Evolutionary conservation across 192 early-diverging fungal species (phyloP), one percentile per base, ranked within the genome.

Genomic region (Cetraspora pellucida): DNA sequence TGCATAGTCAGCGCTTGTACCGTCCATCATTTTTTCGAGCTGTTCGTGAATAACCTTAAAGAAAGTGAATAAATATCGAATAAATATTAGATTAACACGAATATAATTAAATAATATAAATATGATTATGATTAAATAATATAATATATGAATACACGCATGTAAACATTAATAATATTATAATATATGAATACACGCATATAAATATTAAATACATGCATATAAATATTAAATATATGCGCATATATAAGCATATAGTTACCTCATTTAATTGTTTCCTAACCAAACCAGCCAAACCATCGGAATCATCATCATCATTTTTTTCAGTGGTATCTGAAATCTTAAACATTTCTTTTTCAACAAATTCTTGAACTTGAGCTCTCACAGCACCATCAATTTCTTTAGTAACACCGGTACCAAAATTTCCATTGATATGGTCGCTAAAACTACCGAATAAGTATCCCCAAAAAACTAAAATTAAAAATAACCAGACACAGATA

Each of bases 211-310:
- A 19, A 54, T 37, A 37, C 37, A 7, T 7, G 37, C 37, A 37
- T 37, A 37, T 37, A 37, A 7, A 37, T 37, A 37, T 37, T n/a
- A n/a, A n/a, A 37, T 37, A 37, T 37, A 37, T 37, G n/a, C n/a
- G n/a, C n/a, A 37, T 37, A 37, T 37, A 37, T 16, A 54, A 0
- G 5, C 16, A 54, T 16, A 14, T 54, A 54, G 5, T 54, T 49
- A 68, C 66, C 45, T 68, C 66, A 47, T 23, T 47, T 46, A 68
- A 47, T 68, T 68, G 66, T 25, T 27, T 68, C 13, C 66, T 44
- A 25, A 68, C 66, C 11, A 68, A 68, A 17, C 66, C 66, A 23
- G 23, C 31, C 6, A 68, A 49, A 47, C 21, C 65, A 67, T 67
- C 46, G 13, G 19, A 11, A 46, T 67, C 44, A 25, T 68, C 45